phyloP scores from a whole-genome alignment of 116 monocot genomes.

The Papilionanthe hybrid region DNA sequence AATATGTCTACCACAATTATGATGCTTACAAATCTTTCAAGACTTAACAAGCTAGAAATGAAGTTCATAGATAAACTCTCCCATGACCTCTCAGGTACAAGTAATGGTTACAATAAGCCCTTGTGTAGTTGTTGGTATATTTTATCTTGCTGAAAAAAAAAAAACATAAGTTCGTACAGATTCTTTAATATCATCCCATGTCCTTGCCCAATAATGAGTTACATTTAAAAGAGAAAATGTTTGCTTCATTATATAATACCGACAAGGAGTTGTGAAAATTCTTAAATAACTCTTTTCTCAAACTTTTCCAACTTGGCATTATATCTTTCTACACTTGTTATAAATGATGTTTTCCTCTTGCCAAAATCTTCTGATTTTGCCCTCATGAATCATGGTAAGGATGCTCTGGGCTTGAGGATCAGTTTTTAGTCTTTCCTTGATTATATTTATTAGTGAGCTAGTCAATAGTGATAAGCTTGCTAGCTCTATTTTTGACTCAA shows the following conservation, averaged over 20 bases:
- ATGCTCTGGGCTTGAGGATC: too few species aligned
- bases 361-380: background rate
- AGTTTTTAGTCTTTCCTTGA: background rate
- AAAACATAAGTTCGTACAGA: background rate
- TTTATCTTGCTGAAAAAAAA: conserved; percentile 1
- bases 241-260: too few species aligned
- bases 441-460: too few species aligned
- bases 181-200: background rate
- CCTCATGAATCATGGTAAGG: background rate
- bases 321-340: background rate
- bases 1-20: too few species aligned
- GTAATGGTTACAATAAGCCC: background rate
- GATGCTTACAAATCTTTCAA: background rate
- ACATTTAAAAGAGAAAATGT: background rate
- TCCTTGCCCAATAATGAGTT: background rate
- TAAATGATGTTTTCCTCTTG: background rate
- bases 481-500: background rate
- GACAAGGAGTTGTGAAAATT: background rate
- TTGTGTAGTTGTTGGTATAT: background rate
- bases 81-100: background rate
- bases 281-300: background rate
- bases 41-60: background rate
- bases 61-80: conserved; percentile 4
- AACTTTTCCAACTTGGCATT: background rate
- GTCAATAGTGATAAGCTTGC: too few species aligned